Percentiles rank a stretch among this genome's conserved stretches.
These are phyloP conservation scores for Pyrenophora tritici-repentis DNA, from an alignment of 2,329 filamentous ascomycete genomes.

Conservation along the genomic window DNA sequence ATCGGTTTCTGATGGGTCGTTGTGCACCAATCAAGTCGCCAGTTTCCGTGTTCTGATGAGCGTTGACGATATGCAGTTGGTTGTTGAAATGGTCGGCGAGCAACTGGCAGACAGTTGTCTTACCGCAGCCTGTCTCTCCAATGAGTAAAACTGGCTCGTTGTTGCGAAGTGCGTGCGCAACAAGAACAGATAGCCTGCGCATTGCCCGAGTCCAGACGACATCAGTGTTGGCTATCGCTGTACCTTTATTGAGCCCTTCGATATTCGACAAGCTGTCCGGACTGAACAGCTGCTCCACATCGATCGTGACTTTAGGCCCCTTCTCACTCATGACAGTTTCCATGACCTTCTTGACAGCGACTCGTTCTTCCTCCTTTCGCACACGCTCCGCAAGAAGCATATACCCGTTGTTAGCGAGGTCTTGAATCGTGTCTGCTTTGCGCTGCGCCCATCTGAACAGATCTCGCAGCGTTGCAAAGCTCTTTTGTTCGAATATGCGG, in stretches of 20 bases:
- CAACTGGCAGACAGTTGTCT: conserved; percentile 94
- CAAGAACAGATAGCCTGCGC: conserved; percentile 86
- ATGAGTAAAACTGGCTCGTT: conserved; percentile 94
- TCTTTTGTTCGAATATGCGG: conserved; percentile 93
- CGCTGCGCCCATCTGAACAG: conserved; percentile 93
- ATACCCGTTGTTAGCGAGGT: conserved; percentile 89
- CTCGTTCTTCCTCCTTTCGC: conserved; percentile 83
- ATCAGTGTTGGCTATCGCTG: conserved; percentile 16
- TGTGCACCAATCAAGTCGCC: conserved; percentile 97
- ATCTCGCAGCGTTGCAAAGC: conserved; percentile 94
- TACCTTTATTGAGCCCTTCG: conserved; percentile 34
- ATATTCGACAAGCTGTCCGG: conserved; percentile 44
- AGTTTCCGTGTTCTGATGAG: conserved; percentile 94
- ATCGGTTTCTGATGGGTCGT: conserved; percentile 83
- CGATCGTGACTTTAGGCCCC: conserved; percentile 69
- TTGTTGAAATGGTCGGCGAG: conserved; percentile 79
- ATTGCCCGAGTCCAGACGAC: conserved; percentile 97
- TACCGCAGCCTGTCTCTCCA: conserved; percentile 95
- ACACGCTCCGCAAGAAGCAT: conserved; percentile 96
- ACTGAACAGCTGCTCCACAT: conserved; percentile 75
- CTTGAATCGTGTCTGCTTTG: conserved; percentile 80
- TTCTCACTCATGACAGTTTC: conserved; percentile 78
- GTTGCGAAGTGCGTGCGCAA: conserved; percentile 83
- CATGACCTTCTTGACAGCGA: conserved; percentile 83
- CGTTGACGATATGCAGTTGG: conserved; percentile 87